phyloP scores from a whole-genome alignment of 306 rosid genomes.

The Argentina anserina region DNA sequence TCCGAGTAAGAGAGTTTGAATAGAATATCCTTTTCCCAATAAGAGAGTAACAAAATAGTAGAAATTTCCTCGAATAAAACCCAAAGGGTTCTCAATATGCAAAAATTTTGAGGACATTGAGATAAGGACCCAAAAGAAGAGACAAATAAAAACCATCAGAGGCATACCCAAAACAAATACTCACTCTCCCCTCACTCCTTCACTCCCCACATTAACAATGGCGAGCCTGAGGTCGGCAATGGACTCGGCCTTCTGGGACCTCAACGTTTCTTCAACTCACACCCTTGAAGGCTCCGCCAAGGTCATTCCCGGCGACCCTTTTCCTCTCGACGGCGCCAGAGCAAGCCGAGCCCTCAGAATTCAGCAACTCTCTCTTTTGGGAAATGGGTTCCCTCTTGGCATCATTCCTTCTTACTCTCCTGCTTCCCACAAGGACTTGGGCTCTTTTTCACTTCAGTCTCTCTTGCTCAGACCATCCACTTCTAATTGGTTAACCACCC shows the following conservation, averaged over 20 bases:
- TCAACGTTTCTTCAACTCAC: slow-evolving; percentile 62
- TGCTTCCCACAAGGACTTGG: slow-evolving; percentile 46
- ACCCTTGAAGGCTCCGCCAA: slow-evolving; percentile 58
- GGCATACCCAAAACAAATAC: background rate
- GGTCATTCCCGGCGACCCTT: slow-evolving; percentile 63
- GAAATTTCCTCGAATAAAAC: too few relatives aligned
- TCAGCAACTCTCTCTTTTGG: slow-evolving; percentile 53
- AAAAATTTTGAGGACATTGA: background rate
- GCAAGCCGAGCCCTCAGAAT: slow-evolving; percentile 57
- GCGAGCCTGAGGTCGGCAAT: slow-evolving; percentile 73
- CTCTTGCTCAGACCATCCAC: slow-evolving; percentile 45
- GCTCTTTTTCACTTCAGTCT: slow-evolving; percentile 69
- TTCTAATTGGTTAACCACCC: slow-evolving; percentile 46
- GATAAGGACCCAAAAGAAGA: slow-evolving; percentile 3
- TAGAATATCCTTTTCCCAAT: too few relatives aligned
- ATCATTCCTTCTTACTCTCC: slow-evolving; percentile 64
- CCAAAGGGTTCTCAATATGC: background rate
- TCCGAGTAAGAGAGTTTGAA: too few relatives aligned
- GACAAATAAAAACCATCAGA: slow-evolving; percentile 5
- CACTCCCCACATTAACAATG: slow-evolving; percentile 34
- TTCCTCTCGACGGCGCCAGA: slow-evolving; percentile 63
- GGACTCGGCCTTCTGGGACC: slow-evolving; percentile 80
- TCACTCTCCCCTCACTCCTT: background rate
- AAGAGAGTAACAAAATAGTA: too few relatives aligned
- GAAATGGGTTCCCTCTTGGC: slow-evolving; percentile 44